Conservation (phyloP, 164 flowering plant genomes). For the Stephania cephalantha region DNA sequence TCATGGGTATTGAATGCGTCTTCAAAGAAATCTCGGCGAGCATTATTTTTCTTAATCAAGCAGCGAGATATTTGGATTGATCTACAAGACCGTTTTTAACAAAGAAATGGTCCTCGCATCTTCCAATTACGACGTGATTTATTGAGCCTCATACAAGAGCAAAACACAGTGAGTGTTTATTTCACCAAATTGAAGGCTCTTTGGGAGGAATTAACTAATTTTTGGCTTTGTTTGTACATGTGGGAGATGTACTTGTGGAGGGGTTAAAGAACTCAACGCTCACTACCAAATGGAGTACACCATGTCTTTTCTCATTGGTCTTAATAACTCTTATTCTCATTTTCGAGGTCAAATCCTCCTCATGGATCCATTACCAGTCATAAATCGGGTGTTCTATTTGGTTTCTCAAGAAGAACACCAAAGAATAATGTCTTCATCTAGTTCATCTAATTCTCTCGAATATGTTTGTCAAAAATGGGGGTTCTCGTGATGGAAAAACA, state of each 20-base stretch:
- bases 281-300: neutral
- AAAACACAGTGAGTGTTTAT: neutral
- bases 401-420: neutral
- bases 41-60: neutral
- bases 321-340: neutral
- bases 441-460: no score
- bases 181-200: no score
- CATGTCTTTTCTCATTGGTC: neutral
- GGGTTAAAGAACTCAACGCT: neutral
- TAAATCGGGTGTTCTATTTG: neutral
- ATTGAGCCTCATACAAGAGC: no score
- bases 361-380: slow-evolving; percentile 1
- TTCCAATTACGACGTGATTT: neutral
- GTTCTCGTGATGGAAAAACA: neutral
- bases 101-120: no score
- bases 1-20: neutral
- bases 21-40: neutral
- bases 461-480: neutral
- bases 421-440: no score
- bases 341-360: neutral
- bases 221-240: neutral
- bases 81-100: neutral
- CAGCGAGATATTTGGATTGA: neutral
- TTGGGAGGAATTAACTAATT: no score
- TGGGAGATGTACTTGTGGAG: neutral